Percentiles rank a stretch among this genome's conserved stretches.
phyloP scores from a whole-genome alignment of 192 early-diverging fungal genomes.

The Dissophora ornata region DNA sequence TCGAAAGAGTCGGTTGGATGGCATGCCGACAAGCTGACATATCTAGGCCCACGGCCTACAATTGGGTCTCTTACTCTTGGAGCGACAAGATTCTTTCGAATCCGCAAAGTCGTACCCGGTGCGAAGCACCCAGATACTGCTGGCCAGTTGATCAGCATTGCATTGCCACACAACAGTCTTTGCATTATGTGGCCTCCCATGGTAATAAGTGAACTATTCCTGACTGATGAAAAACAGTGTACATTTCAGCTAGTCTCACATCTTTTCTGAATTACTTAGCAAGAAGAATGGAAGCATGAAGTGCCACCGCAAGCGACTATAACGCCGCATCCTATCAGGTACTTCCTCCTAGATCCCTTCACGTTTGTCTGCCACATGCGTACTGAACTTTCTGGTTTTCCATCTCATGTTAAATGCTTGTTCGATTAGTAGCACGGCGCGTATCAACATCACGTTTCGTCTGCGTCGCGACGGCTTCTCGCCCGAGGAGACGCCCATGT shows the following conservation, averaged over 20 bases:
- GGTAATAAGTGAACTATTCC: conserved; percentile 18
- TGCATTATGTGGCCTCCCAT: conserved; percentile 59
- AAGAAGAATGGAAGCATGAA: conserved; percentile 59
- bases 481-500: conserved; percentile 44
- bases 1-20: conserved; percentile 59
- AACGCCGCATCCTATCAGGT: conserved; percentile 52
- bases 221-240: too few relatives aligned
- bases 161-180: conserved; percentile 57
- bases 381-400: too few relatives aligned
- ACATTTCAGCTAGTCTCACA: too few relatives aligned
- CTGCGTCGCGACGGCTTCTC: conserved; percentile 52
- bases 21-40: conserved; percentile 57
- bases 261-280: conserved; percentile 1
- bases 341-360: background rate
- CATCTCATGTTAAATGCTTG: too few relatives aligned
- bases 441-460: conserved; percentile 59
- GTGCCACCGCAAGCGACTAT: conserved; percentile 38
- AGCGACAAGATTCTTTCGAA: conserved; percentile 55
- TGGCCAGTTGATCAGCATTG: conserved; percentile 50
- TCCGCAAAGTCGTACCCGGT: conserved; percentile 51
- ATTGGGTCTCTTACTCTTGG: conserved; percentile 58
- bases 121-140: conserved; percentile 41
- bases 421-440: conserved; percentile 47
- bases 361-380: too few relatives aligned
- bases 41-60: conserved; percentile 54